Conservation (phyloP, 129 eudicot species). For the Flaveria sonorensis region DNA sequence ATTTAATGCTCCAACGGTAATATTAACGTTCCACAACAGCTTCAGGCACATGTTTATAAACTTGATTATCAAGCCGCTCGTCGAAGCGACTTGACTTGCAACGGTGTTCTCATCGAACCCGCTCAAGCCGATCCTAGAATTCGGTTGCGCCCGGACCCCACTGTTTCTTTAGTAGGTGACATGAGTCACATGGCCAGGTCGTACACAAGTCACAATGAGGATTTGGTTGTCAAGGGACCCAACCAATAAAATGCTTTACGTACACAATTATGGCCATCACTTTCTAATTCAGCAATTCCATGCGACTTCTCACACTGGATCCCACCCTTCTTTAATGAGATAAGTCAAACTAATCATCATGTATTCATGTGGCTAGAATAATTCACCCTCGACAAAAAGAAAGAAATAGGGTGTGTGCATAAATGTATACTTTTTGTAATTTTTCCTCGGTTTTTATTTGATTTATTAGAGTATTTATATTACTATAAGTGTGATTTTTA, state of each 20-base stretch:
- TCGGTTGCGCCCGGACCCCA: too few species aligned
- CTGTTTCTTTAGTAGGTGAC: neutral
- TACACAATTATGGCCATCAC: neutral
- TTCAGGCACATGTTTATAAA: too few species aligned
- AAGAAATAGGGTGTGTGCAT: neutral
- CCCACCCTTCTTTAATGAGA: slow-evolving; percentile 13
- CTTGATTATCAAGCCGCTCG: too few species aligned
- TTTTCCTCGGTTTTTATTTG: neutral
- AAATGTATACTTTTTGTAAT: neutral
- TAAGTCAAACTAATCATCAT: neutral
- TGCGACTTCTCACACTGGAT: slow-evolving; percentile 17
- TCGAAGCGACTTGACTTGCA: too few species aligned
- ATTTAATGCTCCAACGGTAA: too few species aligned
- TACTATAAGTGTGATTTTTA: too few species aligned
- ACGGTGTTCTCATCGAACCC: too few species aligned
- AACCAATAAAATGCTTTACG: slow-evolving; percentile 1
- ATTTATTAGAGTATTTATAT: neutral
- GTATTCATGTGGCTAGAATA: neutral
- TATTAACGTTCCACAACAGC: too few species aligned
- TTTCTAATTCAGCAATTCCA: neutral
- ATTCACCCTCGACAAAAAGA: neutral
- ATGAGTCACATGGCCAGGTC: neutral
- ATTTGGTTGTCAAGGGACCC: slow-evolving; percentile 19
- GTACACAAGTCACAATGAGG: slow-evolving; percentile 6
- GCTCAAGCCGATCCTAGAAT: too few species aligned